Conservation (phyloP, 331 rosid genomes). For the Ulmus americana region DNA sequence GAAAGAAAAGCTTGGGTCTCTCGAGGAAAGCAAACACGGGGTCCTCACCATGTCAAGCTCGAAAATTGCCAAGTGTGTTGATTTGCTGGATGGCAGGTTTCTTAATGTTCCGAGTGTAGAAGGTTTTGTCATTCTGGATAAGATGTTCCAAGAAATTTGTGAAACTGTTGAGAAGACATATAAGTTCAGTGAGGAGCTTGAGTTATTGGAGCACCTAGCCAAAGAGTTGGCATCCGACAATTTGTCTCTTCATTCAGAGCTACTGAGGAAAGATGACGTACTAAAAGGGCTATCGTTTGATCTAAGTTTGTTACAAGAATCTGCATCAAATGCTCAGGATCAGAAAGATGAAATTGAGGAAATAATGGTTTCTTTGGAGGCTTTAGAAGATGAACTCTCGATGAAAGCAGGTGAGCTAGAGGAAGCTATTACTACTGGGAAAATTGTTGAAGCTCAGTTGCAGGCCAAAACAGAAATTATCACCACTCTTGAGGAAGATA, state of each 20-base stretch:
- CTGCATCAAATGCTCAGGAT: conserved; percentile 77
- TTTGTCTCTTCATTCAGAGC: conserved; percentile 48
- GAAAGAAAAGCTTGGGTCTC: conserved; percentile 26
- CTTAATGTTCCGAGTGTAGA: conserved; percentile 24
- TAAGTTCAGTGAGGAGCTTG: conserved; percentile 32
- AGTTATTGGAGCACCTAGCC: conserved; percentile 36
- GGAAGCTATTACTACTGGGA: conserved; percentile 36
- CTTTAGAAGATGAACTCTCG: conserved; percentile 57
- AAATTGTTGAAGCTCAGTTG: conserved; percentile 57
- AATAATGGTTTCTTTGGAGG: conserved; percentile 45
- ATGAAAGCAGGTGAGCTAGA: conserved; percentile 63
- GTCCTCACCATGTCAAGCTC: conserved; percentile 27
- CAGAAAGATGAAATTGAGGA: conserved; percentile 66
- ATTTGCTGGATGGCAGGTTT: conserved; percentile 22
- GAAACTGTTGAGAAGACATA: conserved; percentile 34
- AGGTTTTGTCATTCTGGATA: conserved; percentile 21
- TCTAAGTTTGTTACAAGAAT: conserved; percentile 90
- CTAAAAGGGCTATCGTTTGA: conserved; percentile 77
- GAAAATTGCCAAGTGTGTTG: conserved; percentile 25
- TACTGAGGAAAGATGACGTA: conserved; percentile 73
- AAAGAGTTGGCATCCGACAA: conserved; percentile 38
- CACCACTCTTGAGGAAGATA: conserved; percentile 48
- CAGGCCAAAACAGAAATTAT: conserved; percentile 45
- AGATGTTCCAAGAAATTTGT: conserved; percentile 28
- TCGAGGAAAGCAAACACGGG: conserved; percentile 28